Evolutionary conservation across 2,329 filamentous ascomycete species (phyloP).

Genomic region (Teratosphaeria viscida): DNA sequence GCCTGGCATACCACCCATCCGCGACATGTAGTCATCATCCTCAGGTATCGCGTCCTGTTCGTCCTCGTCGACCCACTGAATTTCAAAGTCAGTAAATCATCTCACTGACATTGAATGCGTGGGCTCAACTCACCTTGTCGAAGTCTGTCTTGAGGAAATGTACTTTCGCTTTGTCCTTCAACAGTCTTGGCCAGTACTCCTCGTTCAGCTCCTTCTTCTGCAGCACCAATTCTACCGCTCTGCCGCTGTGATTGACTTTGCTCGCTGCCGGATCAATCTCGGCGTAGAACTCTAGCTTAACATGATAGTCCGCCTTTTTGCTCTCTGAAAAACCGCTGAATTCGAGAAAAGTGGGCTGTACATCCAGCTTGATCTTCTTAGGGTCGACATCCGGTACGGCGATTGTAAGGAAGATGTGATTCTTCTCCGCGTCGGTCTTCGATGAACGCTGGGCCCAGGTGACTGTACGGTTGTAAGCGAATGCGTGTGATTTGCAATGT

Average conservation of each 20-base stretch:
- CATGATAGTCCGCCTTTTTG: constrained; percentile 76
- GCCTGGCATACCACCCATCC: constrained; percentile 38
- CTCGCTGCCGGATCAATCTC: constrained; percentile 80
- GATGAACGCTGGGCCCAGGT: constrained; percentile 97
- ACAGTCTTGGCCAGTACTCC: constrained; percentile 89
- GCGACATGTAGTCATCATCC: constrained; percentile 55
- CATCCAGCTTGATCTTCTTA: constrained; percentile 67
- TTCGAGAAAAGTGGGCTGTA: constrained; percentile 64
- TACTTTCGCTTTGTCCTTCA: constrained; percentile 80
- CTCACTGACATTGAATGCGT: neutral
- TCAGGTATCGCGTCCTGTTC: constrained; percentile 87
- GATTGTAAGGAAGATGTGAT: constrained; percentile 91
- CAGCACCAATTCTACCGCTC: constrained; percentile 82
- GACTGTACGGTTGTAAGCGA: constrained; percentile 45
- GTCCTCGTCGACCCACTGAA: constrained; percentile 87
- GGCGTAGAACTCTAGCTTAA: constrained; percentile 77
- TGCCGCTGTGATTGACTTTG: constrained; percentile 79
- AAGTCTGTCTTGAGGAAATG: constrained; percentile 99
- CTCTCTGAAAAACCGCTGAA: constrained; percentile 76
- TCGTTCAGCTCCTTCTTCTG: constrained; percentile 94
- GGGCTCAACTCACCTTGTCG: constrained; percentile 59
- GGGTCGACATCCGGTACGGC: constrained; percentile 73
- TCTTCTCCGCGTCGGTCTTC: constrained; percentile 66
- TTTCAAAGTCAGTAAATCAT: neutral
- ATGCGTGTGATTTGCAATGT: neutral